A percentile compares a stretch with the other conserved stretches of the same genome.
Evolutionary conservation across 169 alveolate species (phyloP).

Genomic region (Perkinsus olseni): DNA sequence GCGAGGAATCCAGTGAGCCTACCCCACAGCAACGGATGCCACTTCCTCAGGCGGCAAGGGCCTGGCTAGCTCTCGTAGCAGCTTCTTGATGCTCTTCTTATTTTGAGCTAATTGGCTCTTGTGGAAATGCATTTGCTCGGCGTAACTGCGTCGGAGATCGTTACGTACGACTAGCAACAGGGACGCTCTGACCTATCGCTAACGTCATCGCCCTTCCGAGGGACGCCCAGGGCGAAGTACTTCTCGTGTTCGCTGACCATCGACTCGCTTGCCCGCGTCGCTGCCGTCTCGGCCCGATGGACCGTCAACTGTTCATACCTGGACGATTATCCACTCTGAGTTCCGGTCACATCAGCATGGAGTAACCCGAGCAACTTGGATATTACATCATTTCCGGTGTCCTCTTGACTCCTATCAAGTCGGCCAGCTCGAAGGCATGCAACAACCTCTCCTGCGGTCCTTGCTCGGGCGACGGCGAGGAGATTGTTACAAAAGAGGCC

Average conservation of each 20-base stretch:
- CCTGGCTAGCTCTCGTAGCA: neutral
- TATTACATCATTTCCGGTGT: neutral
- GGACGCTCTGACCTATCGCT: neutral
- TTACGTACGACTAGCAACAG: neutral
- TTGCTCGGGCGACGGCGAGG: neutral
- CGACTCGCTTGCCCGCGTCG: neutral
- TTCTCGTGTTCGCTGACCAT: neutral
- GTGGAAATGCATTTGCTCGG: neutral
- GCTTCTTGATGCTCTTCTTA: neutral
- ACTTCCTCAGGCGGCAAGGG: neutral
- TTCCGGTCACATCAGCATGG: no score
- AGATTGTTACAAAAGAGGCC: neutral
- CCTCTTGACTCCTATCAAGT: neutral
- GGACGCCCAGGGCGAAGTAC: neutral
- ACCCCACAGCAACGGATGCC: neutral
- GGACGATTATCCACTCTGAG: neutral
- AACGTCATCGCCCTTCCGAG: neutral
- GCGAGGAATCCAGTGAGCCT: neutral
- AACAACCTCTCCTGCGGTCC: neutral
- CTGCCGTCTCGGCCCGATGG: neutral
- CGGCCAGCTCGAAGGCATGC: conserved; percentile 2
- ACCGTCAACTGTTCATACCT: neutral
- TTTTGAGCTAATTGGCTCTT: neutral
- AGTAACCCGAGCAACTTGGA: neutral
- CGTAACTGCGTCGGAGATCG: neutral